Base-by-base conservation (phyloP, 1,284 basidiomycete species). In the Puccinia novopanici region DNA sequence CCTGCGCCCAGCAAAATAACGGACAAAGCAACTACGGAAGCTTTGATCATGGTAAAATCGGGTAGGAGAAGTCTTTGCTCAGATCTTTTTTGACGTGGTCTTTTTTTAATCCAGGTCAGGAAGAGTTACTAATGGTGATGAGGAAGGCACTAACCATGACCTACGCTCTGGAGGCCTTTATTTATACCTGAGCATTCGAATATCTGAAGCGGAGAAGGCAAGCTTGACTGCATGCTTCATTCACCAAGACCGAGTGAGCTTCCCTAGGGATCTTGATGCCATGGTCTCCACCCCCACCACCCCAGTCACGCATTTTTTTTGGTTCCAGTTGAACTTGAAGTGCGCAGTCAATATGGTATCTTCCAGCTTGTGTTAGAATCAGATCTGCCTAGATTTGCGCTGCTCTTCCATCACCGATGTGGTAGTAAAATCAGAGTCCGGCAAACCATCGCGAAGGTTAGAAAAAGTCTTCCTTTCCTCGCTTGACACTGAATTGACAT, bases 141-240 rank as follows among this genome's bases (percentile, higher is more conserved):
- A 54, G 52, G 52, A 54, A 54, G 22, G 22, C 9, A 48, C 19
- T 45, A 19, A 27, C 34, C 34, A 34, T 42, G 34, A 34, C 4
- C 34, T 34, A 34, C 2, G 63, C 17, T n/a, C 52, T 40, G 13
- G 37, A 37, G 22, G 42, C 42, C 63, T 67, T 27, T 45, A 67
- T 67, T 67, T 67, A 67, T 67, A 45, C 63, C 8, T 48, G n/a
- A 48, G 24, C 10, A 67, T 67, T 45, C 22, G 1, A 59, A 59
- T 17, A 67, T 9, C 54, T 55, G 22, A 1, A 55, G 54, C 54
- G 22, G 22, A 55, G 17, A 55, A 55, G 54, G 24, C 15, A 27
- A 67, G 37, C 63, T 48, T 24, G 6, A 15, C 1, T 8, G 37
- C 6, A 3, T 67, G 40, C 34, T 40, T 63, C 19, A 40, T 30